Conservation (phyloP, 1,139 yeast species). For the Pichia cactophila region DNA sequence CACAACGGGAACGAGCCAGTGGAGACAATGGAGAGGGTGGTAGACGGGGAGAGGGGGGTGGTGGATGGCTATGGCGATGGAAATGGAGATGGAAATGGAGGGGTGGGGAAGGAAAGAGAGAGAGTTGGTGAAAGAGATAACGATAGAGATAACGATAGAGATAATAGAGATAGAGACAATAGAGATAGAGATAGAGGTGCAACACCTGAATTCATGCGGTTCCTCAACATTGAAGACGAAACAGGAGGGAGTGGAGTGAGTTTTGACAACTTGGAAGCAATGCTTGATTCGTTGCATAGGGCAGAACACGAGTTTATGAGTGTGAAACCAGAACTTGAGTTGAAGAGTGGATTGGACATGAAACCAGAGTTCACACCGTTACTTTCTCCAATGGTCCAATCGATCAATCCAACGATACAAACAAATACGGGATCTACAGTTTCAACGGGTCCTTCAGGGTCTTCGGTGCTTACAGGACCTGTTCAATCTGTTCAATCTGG, state of each 20-base stretch:
- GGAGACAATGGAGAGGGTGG: no score
- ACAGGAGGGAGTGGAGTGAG: neutral
- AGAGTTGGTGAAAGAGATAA: no score
- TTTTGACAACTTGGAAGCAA: neutral
- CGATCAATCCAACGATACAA: neutral
- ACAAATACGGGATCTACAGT: neutral
- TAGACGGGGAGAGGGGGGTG: no score
- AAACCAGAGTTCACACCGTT: slow-evolving; percentile 59
- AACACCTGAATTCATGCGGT: neutral
- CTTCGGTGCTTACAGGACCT: neutral
- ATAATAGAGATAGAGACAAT: neutral
- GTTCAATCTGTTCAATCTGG: slow-evolving; percentile 1
- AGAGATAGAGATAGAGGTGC: neutral
- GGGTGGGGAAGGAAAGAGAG: no score
- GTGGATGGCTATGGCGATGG: no score
- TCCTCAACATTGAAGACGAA: slow-evolving; percentile 2
- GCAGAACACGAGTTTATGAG: neutral
- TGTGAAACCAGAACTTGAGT: neutral
- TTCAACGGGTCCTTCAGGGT: no score
- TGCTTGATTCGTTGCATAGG: neutral
- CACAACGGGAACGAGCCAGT: no score
- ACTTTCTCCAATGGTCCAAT: slow-evolving; percentile 56
- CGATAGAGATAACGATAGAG: no score
- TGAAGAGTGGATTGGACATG: neutral
- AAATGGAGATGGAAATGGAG: no score